Percentiles rank a stretch among this genome's conserved stretches.
Conservation (phyloP, 169 alveolate species). For the Plasmodium reichenowi region DNA sequence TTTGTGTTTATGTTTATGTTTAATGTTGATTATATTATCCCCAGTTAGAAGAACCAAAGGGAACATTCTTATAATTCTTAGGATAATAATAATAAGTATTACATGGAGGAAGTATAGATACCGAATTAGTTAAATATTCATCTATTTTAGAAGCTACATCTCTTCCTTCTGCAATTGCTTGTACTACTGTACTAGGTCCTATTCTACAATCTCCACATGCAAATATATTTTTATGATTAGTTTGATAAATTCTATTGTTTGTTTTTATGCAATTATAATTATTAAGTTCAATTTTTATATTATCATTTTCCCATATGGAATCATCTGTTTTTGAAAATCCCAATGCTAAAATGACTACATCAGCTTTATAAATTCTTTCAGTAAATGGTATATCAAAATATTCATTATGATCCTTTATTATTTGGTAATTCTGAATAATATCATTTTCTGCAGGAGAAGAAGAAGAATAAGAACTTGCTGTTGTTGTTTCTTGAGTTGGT, state of each 20-base stretch:
- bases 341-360: conserved; percentile 79
- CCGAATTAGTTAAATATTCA: conserved; percentile 65
- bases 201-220: conserved; percentile 86
- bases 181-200: conserved; percentile 83
- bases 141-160: conserved; percentile 79
- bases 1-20: not conserved
- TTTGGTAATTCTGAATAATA: conserved; percentile 34
- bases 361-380: conserved; percentile 80
- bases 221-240: conserved; percentile 71
- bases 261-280: conserved; percentile 74
- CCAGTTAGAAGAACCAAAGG: conserved; percentile 52
- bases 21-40: conserved; percentile 15
- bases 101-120: conserved; percentile 69
- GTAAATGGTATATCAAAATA: conserved; percentile 78
- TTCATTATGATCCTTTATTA: conserved; percentile 26
- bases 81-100: conserved; percentile 72
- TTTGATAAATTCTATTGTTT: conserved; percentile 55
- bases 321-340: conserved; percentile 84
- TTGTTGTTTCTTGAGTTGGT: conserved; percentile 11
- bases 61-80: conserved; percentile 39
- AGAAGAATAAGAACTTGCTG: conserved; percentile 22
- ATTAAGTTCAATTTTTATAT: conserved; percentile 74
- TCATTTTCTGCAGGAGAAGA: conserved; percentile 13
- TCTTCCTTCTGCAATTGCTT: conserved; percentile 83
- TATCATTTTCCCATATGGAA: conserved; percentile 77